Conservation (phyloP, 192 early-diverging fungal genomes). For the Cetraspora pellucida region DNA sequence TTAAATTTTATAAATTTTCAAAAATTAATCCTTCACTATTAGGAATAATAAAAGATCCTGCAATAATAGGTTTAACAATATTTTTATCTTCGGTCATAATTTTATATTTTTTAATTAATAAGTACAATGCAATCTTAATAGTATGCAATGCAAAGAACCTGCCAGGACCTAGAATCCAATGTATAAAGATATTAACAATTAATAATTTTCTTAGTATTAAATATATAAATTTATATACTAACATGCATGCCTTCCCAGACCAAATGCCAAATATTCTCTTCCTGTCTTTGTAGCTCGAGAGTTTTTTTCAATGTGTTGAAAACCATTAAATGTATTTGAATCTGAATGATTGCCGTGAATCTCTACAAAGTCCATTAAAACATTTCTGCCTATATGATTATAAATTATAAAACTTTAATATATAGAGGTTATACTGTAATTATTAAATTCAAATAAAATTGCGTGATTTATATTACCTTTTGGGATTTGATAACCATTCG, state of each 20-base stretch:
- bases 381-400: background rate
- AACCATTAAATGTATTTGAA: background rate
- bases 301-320: background rate
- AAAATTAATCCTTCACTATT: background rate
- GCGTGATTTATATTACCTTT: background rate
- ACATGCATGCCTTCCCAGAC: constrained; percentile 23
- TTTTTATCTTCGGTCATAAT: background rate
- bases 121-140: background rate
- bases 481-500: constrained; percentile 5
- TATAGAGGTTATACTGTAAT: no score
- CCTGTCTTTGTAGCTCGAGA: background rate
- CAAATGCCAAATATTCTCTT: background rate
- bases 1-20: background rate
- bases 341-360: background rate
- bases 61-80: background rate
- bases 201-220: no score
- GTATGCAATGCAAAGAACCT: background rate
- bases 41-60: background rate
- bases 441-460: background rate
- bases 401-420: background rate
- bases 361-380: background rate
- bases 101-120: constrained; percentile 9
- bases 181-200: no score
- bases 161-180: background rate
- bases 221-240: no score